Base-by-base conservation (phyloP, 169 alveolate genomes). In the Cryptosporidium canis region DNA sequence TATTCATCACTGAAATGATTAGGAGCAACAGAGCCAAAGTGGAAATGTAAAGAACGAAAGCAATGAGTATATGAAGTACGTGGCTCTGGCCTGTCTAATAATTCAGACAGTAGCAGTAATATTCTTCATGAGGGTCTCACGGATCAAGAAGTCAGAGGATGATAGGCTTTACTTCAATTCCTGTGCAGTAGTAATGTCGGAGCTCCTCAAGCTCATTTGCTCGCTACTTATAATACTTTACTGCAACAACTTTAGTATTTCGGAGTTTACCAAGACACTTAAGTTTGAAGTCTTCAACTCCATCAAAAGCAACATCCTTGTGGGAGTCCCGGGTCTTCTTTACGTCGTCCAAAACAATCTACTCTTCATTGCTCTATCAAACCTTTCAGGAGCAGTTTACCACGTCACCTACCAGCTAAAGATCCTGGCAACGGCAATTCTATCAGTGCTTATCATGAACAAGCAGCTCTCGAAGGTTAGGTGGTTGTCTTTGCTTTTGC, bases 321-420 rank as follows among this genome's bases (percentile, higher is more conserved):
- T 85, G 53, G 90, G 92, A n/a, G 91, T 93, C 41, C 96, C 96
- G 0, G 94, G 94, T 21, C 53, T 91, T n/a, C 83, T 92, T 29
- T 93, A 93, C 66, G 91, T 93, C 14, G 14, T 92, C 0, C 96
- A 93, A 85, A 93, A 93, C 55, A 92, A 93, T 55, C 65, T 92
- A 37, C 48, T 92, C 21, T 92, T 92, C 64, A 83, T 92, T 63
- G 94, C 95, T 29, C 82, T 93, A 35, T 83, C 94, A 18, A 90
- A 91, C 48, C 68, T 93, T 70, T 82, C 93, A 55, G 95, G 93
- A 1, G 94, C 95, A n/a, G 92, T 93, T 56, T 92, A 92, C 61
- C 96, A 93, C 47, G 92, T 90, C 47, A 83, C 92, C 16, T 91
- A 92, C 64, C 91, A 85, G 85, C 71, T 92, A 67, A 93, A 93